Evolutionary conservation across 805 yeast species (phyloP), one percentile per base, ranked within the genome.

Genomic region (Yamadazyma ubonensis): DNA sequence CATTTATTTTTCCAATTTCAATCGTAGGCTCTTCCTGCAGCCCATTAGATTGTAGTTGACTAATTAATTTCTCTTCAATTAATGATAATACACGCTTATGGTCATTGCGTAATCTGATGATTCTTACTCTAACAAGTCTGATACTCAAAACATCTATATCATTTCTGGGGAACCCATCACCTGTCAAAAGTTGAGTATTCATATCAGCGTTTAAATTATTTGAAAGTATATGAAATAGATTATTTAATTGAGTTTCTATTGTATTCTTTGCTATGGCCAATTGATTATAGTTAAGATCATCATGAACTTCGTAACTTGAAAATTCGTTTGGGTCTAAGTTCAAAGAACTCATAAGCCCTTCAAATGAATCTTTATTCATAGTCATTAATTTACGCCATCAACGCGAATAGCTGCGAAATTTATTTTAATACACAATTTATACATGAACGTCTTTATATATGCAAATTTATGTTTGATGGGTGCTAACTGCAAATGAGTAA

Each of bases 81-180:
- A 65, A 57, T 4, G 61, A 55, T 49, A 80, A 55, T 6, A 86
- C 61, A 11, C 52, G 57, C 34, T 67, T 68, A 46, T 81, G 68
- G 59, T 91, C 97, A 53, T 88, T 90, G 42, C 82, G 69, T 28
- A 84, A 65, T 38, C 84, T 67, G 25, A 84, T 78, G 22, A 90
- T 78, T 52, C 74, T 75, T 7, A 79, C 74, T 43, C 96, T 65
- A 1, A 81, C 55, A 7, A 75, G 57, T 38, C 96, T 65, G 9
- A 88, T 69, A 15, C 66, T 53, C 11, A 88, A 78, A 4, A 91
- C 84, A 52, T 91, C 95, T 19, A 91, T 72, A 54, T 91, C 97
- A 12, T 69, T 59, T 30, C 97, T 65, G 0, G 99, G 99, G 52
- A 77, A 91, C 15, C 97, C 96, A 53, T 91, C 96, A 0, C 52